Percentiles rank a stretch among this genome's conserved stretches.
phyloP scores from a whole-genome alignment of 805 yeast genomes.

The Jamesozyma gamospora region DNA sequence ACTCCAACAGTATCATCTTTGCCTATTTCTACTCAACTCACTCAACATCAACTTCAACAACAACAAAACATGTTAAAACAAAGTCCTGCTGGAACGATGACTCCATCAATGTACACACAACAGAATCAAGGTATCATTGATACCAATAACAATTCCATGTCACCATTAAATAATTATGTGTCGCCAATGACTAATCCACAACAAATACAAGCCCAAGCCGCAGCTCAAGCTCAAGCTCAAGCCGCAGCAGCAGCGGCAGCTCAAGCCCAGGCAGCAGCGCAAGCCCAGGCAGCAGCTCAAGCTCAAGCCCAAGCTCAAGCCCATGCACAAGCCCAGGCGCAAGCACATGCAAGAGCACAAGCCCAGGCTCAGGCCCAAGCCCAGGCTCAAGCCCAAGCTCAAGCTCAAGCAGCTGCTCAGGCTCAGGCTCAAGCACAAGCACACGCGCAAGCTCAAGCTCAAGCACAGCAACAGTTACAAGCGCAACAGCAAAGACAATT shows the following conservation, averaged over 20 bases:
- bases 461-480: neutral
- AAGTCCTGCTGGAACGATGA: conserved; percentile 2
- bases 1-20: neutral
- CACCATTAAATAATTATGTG: neutral
- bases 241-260: too few relatives aligned
- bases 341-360: neutral
- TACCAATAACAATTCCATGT: neutral
- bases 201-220: neutral
- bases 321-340: neutral
- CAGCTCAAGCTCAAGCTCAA: too few relatives aligned
- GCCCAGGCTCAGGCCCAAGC: too few relatives aligned
- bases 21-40: neutral
- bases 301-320: too few relatives aligned
- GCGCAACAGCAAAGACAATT: neutral
- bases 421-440: neutral
- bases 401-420: too few relatives aligned
- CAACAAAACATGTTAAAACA: neutral
- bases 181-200: conserved; percentile 1
- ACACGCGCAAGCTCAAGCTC: neutral
- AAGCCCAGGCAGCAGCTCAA: too few relatives aligned
- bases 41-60: conserved; percentile 2
- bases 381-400: too few relatives aligned
- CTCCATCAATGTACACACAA: conserved; percentile 2
- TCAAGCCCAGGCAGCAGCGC: too few relatives aligned
- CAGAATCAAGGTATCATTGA: neutral